Base-by-base conservation (phyloP, 495 filamentous ascomycete genomes). In the Lepidopterella palustris region DNA sequence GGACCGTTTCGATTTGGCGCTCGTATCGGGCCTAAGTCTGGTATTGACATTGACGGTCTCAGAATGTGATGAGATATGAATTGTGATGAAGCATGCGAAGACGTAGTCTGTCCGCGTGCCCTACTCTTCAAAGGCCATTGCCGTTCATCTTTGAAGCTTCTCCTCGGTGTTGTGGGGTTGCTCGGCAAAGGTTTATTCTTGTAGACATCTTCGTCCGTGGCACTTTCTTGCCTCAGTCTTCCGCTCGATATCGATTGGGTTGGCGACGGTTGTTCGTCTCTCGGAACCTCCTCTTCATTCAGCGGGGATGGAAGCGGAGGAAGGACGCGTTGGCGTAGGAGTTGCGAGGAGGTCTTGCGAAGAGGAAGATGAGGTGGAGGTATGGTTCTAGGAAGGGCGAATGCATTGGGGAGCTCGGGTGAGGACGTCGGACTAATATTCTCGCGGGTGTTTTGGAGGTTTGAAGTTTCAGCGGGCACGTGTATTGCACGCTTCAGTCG, bases 1-100 rank as follows among this genome's bases (percentile, higher is more conserved):
- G 50, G 45, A 48, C 63, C 53, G n/a, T 53, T 24, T 28, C 61
- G 28, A 10, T 59, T 54, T 5, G 24, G 10, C 13, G 8, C 21
- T 24, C 57, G 15, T 10, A 58, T 21, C 13, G 25, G 53, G 5
- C 32, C 49, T 40, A 64, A 67, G 50, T 64, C 61, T 6, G 56
- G 61, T 23, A 67, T 67, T 4, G 65, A 67, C 4, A 61, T 58
- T 1, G 65, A 54, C 9, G 61, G 13, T 25, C 65, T 27, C 18
- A 67, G 39, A 6, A 48, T 52, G 2, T 51, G 64, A n/a, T 63
- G 24, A 6, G 40, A 54, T 20, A 26, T 8, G 20, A 42, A 57
- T 4, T 23, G 27, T 6, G 51, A 54, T 13, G 21, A 28, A 23
- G 48, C 26, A n/a, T 61, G 42, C 8, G 57, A 63, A 1, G 64